Base-by-base conservation (phyloP, 495 filamentous ascomycete species). In the Schizothecium vesticola region DNA sequence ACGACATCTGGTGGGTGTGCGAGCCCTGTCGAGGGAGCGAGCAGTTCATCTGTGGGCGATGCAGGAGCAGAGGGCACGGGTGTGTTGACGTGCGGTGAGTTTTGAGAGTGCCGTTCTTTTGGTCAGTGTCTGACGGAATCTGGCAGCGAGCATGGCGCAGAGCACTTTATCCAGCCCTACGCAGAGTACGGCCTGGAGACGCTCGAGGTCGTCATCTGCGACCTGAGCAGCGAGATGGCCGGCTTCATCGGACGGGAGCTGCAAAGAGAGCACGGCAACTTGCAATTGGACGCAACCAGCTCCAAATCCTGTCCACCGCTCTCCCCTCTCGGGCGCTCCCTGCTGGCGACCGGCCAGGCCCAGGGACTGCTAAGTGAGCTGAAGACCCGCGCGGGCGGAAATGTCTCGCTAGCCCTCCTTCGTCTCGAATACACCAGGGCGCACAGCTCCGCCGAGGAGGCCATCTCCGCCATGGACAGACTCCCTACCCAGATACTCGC, bases 351-450 rank as follows among this genome's bases (percentile, higher is more conserved):
- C 16, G 43, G 43, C 16, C 43, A 0, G 43, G 43, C 43, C 43
- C 16, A n/a, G 19, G 0, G 0, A 0, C 19, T 51, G 6, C 2
- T 51, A 19, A 19, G 0, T 3, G 1, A 19, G 1, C 43, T 51
- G 43, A 0, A 8, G 43, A n/a, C 0, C 1, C 43, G 43, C 19
- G 43, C 43, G 1, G 19, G 1, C 1, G 43, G 43, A 0, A 51
- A 51, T n/a, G 19, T 51, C 6, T n/a, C n/a, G 43, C 43, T n/a
- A 2, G 43, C 43, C 16, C 43, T 19, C 43, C 19, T n/a, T n/a
- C 43, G 43, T n/a, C 43, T 51, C 6, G 43, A 51, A 1, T n/a
- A 51, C 19, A 51, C 16, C 43, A 51, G 43, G 43, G 6, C 43
- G 43, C 7, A 3, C 43, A 51, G 1, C 43, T 9, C 43, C 43